These are phyloP conservation scores for Sicyos baderoa DNA, from an alignment of 306 rosid genomes.

Conservation along the genomic window DNA sequence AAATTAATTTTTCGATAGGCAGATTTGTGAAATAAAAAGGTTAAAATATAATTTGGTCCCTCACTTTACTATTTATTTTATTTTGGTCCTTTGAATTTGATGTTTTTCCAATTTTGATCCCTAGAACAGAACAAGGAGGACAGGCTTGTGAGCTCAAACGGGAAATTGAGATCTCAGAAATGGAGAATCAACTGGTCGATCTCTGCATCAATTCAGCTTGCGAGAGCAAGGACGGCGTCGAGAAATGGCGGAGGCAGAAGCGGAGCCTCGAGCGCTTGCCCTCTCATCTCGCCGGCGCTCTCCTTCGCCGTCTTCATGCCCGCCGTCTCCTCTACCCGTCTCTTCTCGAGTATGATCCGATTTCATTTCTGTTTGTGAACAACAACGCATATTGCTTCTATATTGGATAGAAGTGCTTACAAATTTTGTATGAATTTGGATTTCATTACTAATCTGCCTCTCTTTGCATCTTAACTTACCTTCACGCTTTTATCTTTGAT, in stretches of 20 bases:
- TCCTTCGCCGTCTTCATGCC: slow-evolving; percentile 47
- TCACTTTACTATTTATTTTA: no score
- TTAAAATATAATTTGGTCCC: no score
- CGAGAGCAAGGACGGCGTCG: slow-evolving; percentile 35
- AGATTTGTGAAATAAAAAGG: no score
- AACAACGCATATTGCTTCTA: not conserved
- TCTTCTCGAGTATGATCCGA: slow-evolving; percentile 54
- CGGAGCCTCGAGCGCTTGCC: slow-evolving; percentile 63
- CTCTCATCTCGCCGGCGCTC: slow-evolving; percentile 64
- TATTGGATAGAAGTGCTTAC: not conserved
- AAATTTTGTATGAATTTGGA: not conserved
- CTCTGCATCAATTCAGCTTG: slow-evolving; percentile 54
- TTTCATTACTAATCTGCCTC: not conserved
- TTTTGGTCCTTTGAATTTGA: no score
- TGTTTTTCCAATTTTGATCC: no score
- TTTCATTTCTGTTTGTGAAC: not conserved
- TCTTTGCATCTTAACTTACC: not conserved
- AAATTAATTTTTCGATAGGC: no score
- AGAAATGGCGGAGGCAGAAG: slow-evolving; percentile 64
- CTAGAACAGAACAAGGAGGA: no score
- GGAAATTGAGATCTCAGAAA: not conserved
- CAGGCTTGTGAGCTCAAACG: not conserved
- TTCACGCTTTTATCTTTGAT: not conserved
- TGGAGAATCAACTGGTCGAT: slow-evolving; percentile 36
- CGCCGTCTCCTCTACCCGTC: slow-evolving; percentile 72